These are phyloP conservation scores for Perkinsus olseni DNA, from an alignment of 169 alveolate genomes.

Conservation along the genomic window DNA sequence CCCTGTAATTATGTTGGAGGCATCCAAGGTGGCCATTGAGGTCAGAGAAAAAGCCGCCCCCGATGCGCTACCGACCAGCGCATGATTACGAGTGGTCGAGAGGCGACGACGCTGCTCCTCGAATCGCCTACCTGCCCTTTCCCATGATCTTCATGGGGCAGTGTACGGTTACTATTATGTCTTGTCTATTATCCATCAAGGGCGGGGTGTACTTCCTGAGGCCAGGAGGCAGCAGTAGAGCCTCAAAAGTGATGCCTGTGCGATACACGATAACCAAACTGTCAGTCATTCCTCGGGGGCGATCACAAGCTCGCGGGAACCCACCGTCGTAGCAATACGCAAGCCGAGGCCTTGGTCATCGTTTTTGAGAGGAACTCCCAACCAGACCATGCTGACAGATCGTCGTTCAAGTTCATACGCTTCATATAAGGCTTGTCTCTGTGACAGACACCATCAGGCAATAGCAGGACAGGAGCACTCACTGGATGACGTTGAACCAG, in stretches of 20 bases:
- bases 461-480: not conserved
- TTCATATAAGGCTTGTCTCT: conserved; percentile 34
- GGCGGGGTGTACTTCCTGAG: conserved; percentile 45
- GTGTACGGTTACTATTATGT: conserved; percentile 16
- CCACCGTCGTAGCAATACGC: conserved; percentile 25
- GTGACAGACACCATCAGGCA: not conserved
- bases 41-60: too few species aligned
- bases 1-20: conserved; percentile 14
- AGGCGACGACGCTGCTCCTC: too few species aligned
- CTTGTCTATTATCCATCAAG: conserved; percentile 39
- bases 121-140: not conserved
- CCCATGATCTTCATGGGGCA: conserved; percentile 16
- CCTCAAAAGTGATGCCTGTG: not conserved
- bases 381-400: conserved; percentile 37
- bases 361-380: conserved; percentile 40
- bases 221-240: not conserved
- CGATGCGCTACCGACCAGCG: too few species aligned
- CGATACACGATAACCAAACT: too few species aligned
- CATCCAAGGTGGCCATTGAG: too few species aligned
- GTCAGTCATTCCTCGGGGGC: too few species aligned
- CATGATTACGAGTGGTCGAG: too few species aligned
- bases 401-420: conserved; percentile 32
- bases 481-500: not conserved
- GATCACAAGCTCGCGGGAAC: too few species aligned
- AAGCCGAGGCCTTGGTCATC: conserved; percentile 12